Base-by-base conservation (phyloP, 176 grass and related monocot species). In the Lolium perenne region DNA sequence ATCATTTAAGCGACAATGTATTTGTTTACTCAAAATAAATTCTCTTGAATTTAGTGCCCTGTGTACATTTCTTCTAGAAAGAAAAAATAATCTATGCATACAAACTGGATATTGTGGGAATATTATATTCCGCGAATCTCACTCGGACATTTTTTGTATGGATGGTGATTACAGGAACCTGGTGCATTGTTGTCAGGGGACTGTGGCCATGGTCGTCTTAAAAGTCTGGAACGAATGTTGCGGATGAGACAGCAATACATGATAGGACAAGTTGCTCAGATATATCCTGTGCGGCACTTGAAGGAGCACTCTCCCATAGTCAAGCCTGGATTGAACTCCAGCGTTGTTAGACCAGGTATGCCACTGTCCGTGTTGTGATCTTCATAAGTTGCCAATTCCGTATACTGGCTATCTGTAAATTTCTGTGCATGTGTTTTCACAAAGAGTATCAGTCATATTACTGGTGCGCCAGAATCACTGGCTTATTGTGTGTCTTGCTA, bases 211-310 rank as follows among this genome's bases (percentile, higher is more conserved):
- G 93, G 68, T 20, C 71, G 80, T 82, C 89, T 93, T 84, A 90
- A 86, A 78, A 77, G 61, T 87, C 15, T 90, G 18, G 74, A 92
- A 63, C 74, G 68, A 16, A 86, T 88, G 71, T 50, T 93, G 59
- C 79, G 54, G 51, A 86, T 62, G 79, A 93, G 91, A 63, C 91
- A 93, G 40, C 95, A 95, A 86, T 69, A 96, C 78, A 96, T 99
- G 97, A 64, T 89, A 71, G 11, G 62, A 1, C 90, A 93, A 82
- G 88, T 94, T 85, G 80, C 88, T 82, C 69, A 79, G 20, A 26
- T 99, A 86, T 99, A 96, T 87, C 94, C 97, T 67, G 87, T 99
- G 58, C 87, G 82, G 80, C 83, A 77, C 70, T 53, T 91, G 55
- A 86, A 90, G 77, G 94, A 91, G 76, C 82, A 90, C 82, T 60